Conservation (phyloP, 2,329 filamentous ascomycete genomes). For the Fusarium sulawesiense region DNA sequence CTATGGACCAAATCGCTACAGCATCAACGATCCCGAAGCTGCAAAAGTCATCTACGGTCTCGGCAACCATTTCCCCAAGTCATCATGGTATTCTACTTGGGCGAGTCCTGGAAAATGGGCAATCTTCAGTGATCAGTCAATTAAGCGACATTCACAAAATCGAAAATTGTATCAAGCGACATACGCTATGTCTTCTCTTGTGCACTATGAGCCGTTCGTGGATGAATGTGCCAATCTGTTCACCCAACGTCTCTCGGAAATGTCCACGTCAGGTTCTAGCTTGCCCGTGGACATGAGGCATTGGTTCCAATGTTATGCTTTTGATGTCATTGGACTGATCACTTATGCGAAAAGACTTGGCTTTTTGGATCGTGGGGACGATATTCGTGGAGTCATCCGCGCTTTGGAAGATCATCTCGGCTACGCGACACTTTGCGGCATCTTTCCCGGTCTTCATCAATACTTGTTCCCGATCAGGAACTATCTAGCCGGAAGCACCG, state of each 20-base stretch:
- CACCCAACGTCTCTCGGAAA: conserved; percentile 1
- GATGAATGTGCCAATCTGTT: conserved; percentile 30
- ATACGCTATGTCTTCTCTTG: conserved; percentile 32
- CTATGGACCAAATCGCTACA: conserved; percentile 21
- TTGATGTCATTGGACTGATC: conserved; percentile 30
- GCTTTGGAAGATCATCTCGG: conserved; percentile 17
- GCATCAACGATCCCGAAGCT: conserved; percentile 15
- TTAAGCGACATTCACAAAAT: conserved; percentile 2
- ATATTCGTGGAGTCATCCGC: conserved; percentile 17
- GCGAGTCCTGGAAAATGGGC: conserved; percentile 5
- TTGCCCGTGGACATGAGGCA: conserved; percentile 12
- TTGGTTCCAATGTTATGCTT: conserved; percentile 36
- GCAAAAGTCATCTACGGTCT: conserved; percentile 26
- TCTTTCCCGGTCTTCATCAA: conserved; percentile 10
- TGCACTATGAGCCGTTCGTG: conserved; percentile 23
- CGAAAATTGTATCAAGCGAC: conserved; percentile 25
- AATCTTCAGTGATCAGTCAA: conserved; percentile 15
- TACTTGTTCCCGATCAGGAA: conserved; percentile 11
- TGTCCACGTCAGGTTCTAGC: not conserved
- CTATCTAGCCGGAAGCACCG: conserved; percentile 7
- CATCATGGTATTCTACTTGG: conserved; percentile 20
- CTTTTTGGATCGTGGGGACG: conserved; percentile 23
- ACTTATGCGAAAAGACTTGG: conserved; percentile 30
- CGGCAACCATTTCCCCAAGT: conserved; percentile 23
- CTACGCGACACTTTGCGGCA: conserved; percentile 5